Base-by-base conservation (phyloP, 2,329 filamentous ascomycete species). In the Alternaria gaisen region DNA sequence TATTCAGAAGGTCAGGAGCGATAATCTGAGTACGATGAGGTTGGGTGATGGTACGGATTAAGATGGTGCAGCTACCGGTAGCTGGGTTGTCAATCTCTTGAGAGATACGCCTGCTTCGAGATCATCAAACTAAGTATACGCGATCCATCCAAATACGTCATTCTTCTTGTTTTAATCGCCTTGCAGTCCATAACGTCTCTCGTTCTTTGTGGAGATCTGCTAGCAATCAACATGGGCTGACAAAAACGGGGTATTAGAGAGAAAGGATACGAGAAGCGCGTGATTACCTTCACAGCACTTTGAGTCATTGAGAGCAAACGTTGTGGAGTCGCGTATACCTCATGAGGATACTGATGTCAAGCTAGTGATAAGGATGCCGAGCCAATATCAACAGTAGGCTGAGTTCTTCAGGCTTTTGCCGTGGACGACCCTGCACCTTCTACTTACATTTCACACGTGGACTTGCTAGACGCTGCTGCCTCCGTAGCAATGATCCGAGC, bases 1-100 rank as follows among this genome's bases (percentile, higher is more conserved):
- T 65, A 79, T 80, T 38, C 73, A 77, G 64, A 66, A 73, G 61
- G 72, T 77, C 3, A 64, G 73, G 24, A 68, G 68, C 28, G 70
- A 72, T 53, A 69, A 66, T 28, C 32, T 77, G 61, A 76, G 72
- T 44, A 76, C 69, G 0, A 71, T 77, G 73, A 64, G 76, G 24
- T 53, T 78, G 53, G 69, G 72, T 10, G 64, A 67, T 38, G 75
- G 70, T 1, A 72, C 70, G 8, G 70, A 72, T 30, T 72, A 55
- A 28, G 14, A 4, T 24, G 20, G 30, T 16, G 8, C 0, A 16
- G 1, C 9, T 8, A 14, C n/a, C 0, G 28, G 38, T 7, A 12
- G 18, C 16, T 14, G 5, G 28, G 8, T 18, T 5, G 14, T 3
- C 9, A 11, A 11, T 11, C 5, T 30, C 11, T 11, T 11, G 28